phyloP scores from a whole-genome alignment of 2,329 filamentous ascomycete genomes.

The Elsinoe ampelina region DNA sequence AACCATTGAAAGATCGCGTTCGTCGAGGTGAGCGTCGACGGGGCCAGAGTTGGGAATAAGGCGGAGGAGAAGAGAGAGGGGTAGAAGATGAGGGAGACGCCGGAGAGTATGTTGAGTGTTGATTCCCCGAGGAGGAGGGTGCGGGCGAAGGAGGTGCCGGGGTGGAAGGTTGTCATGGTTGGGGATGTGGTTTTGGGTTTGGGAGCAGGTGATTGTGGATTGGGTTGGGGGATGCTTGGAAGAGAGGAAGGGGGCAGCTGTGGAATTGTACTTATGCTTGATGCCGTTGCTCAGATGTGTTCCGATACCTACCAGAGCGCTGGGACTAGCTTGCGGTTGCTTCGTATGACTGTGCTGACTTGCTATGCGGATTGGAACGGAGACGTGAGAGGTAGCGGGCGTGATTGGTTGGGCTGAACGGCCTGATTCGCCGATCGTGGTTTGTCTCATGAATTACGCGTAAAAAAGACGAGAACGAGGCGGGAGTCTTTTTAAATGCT shows the following conservation, averaged over 20 bases:
- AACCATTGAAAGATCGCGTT: neutral
- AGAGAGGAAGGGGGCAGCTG: no score
- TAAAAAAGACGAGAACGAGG: neutral
- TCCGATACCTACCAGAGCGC: neutral
- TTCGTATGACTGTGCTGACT: neutral
- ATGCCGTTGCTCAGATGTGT: no score
- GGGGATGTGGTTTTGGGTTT: neutral
- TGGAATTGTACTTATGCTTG: no score
- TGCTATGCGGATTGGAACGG: no score
- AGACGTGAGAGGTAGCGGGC: neutral
- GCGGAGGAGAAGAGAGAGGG: neutral
- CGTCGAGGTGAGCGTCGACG: neutral
- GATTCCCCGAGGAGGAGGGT: neutral
- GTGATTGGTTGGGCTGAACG: neutral
- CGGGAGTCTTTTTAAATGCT: neutral
- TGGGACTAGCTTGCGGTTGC: neutral
- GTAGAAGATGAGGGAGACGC: neutral
- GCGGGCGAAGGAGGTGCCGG: neutral
- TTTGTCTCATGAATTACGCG: neutral
- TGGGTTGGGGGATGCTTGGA: no score
- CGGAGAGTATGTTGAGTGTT: neutral
- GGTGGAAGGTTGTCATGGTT: slow-evolving; percentile 9
- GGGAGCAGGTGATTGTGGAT: no score
- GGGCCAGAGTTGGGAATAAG: neutral
- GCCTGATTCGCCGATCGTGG: neutral